phyloP scores from a whole-genome alignment of 805 yeast species.

The Kurtzmaniella fragi region DNA sequence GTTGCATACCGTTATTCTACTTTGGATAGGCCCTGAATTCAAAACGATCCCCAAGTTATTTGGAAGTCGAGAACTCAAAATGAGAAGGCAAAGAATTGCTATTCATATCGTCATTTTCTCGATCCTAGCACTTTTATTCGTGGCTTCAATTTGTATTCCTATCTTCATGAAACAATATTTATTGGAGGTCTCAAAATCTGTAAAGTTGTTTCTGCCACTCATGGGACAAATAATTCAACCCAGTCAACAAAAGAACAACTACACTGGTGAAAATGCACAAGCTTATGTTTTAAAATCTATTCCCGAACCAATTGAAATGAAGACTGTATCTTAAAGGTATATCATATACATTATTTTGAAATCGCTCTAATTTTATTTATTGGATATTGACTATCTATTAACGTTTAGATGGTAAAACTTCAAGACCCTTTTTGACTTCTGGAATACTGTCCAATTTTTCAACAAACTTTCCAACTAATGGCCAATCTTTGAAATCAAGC shows the following conservation, averaged over 20 bases:
- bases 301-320: slow-evolving; percentile 12
- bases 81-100: slow-evolving; percentile 20
- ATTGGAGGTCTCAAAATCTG: slow-evolving; percentile 1
- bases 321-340: slow-evolving; percentile 7
- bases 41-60: slow-evolving; percentile 33
- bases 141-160: slow-evolving; percentile 44
- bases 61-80: slow-evolving; percentile 33
- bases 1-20: slow-evolving; percentile 44
- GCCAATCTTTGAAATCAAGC: slow-evolving; percentile 34
- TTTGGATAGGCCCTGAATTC: slow-evolving; percentile 42
- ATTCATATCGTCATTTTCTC: slow-evolving; percentile 46
- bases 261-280: slow-evolving; percentile 52
- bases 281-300: slow-evolving; percentile 42
- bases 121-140: slow-evolving; percentile 31
- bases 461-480: slow-evolving; percentile 37
- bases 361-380: too few relatives aligned
- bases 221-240: slow-evolving; percentile 47
- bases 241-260: slow-evolving; percentile 54
- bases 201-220: neutral
- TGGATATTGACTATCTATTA: too few relatives aligned
- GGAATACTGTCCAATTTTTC: slow-evolving; percentile 26
- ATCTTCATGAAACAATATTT: slow-evolving; percentile 24
- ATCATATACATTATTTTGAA: too few relatives aligned
- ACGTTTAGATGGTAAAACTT: too few relatives aligned
- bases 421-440: slow-evolving; percentile 28